These are phyloP conservation scores for Lumnitzera littorea DNA, from an alignment of 345 rosid genomes.

Conservation along the genomic window DNA sequence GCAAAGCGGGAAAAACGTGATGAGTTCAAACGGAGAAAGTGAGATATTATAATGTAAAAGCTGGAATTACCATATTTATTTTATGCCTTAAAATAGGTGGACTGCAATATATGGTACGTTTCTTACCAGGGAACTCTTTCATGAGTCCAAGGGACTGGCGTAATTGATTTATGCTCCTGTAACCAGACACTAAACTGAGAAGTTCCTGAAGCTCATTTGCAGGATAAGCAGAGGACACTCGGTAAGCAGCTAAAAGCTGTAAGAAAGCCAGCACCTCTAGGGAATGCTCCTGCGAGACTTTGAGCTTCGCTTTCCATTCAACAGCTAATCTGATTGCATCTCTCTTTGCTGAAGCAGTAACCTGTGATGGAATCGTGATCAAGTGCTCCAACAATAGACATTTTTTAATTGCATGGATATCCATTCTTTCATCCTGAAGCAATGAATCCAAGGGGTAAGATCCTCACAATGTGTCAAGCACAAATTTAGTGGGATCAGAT, in stretches of 20 bases:
- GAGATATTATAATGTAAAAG: too few relatives aligned
- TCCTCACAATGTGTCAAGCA: conserved; percentile 17
- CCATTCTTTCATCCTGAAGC: conserved; percentile 11
- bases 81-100: too few relatives aligned
- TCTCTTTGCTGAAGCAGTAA: conserved; percentile 14
- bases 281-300: conserved; percentile 9
- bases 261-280: conserved; percentile 29
- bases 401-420: conserved; percentile 19
- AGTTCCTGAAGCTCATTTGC: conserved; percentile 15
- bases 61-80: too few relatives aligned
- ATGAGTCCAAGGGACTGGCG: conserved; percentile 21
- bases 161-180: conserved; percentile 14
- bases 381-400: conserved; percentile 35
- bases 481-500: conserved; percentile 27
- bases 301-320: conserved; percentile 28
- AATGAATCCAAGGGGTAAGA: conserved; percentile 22
- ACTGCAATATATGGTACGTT: too few relatives aligned
- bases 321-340: conserved; percentile 26
- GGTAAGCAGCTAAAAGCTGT: conserved; percentile 26
- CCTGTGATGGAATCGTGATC: conserved; percentile 19
- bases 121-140: neutral
- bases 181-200: conserved; percentile 17
- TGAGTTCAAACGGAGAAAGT: too few relatives aligned
- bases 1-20: too few relatives aligned
- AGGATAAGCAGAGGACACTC: conserved; percentile 23